Base-by-base conservation (phyloP, 805 yeast genomes). In the Pichia thaimueangensis region DNA sequence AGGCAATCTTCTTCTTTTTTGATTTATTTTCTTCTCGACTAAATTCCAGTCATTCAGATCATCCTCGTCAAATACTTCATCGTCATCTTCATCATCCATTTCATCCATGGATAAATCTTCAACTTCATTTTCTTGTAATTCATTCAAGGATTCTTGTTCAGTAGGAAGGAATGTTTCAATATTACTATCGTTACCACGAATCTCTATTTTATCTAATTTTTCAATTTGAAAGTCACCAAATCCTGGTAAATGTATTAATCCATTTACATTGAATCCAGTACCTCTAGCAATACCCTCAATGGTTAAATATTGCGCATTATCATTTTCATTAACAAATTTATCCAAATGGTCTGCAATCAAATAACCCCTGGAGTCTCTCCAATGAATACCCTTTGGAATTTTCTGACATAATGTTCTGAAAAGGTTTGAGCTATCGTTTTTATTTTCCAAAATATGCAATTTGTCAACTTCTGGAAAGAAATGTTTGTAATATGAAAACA, bases 311-410 rank as follows among this genome's bases (percentile, higher is more conserved):
- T 57, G 7, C 19, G 19, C 48, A 4, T 71, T 70, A 24, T 63
- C 63, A 16, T 44, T 32, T 23, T 66, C 55, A 33, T 54, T 50
- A 42, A 50, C 54, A 10, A 50, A 44, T 5, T 63, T 54, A 19
- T 59, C 51, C 1, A 84, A 69, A 4, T 63, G 56, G 51, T 88
- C 94, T 2, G 94, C 89, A 9, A 93, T 72, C 41, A 93, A 41
- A 65, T 88, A 93, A 7, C 96, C 91, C 57, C 98, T 72, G n/a
- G 80, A 65, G 53, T 91, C 97, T 65, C 97, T 80, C 97, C 98
- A 93, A 20, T 76, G 76, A 36, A 94, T 70, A 1, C 86, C 77
- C 56, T 80, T 81, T 22, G 98, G 98, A 54, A 81, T 76, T 63
- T 80, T 85, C 56, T 91, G 97, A 57, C 96, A 84, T 21, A 93